Percentiles rank a stretch among this genome's conserved stretches.
These are phyloP conservation scores for Saccharomycopsis fibuligera DNA, from an alignment of 805 yeast species.

Conservation along the genomic window DNA sequence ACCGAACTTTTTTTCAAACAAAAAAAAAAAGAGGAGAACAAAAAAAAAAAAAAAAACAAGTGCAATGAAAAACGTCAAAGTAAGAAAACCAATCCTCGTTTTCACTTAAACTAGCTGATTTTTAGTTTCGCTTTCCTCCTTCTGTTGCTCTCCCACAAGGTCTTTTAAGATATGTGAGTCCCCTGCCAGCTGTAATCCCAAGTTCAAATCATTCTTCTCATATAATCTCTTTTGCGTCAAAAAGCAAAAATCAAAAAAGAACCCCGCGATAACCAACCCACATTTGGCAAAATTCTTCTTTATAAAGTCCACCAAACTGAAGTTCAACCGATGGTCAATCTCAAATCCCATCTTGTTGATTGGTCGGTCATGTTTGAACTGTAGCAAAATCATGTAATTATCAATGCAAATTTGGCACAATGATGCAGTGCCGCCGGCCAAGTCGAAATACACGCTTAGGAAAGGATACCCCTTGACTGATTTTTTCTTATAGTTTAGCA, in stretches of 20 bases:
- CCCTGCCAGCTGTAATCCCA: not conserved
- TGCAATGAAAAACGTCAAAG: not conserved
- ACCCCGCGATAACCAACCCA: constrained; percentile 19
- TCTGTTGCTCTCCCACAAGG: not conserved
- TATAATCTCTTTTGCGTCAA: constrained; percentile 18
- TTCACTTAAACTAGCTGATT: not conserved
- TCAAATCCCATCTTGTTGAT: constrained; percentile 19
- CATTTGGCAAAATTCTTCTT: constrained; percentile 22
- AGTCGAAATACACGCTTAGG: constrained; percentile 14
- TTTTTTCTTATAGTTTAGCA: constrained; percentile 19
- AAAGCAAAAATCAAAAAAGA: constrained; percentile 20
- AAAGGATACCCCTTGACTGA: constrained; percentile 20
- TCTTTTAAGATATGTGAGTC: not conserved
- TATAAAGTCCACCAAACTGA: constrained; percentile 18
- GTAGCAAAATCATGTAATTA: constrained; percentile 15
- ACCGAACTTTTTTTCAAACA: not conserved
- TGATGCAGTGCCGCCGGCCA: constrained; percentile 17
- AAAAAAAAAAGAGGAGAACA: too few species aligned
- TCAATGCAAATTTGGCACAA: constrained; percentile 17
- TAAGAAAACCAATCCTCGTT: too few species aligned
- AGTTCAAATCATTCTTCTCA: constrained; percentile 6
- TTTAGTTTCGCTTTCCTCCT: not conserved
- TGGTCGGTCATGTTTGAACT: constrained; percentile 11
- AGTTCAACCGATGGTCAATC: constrained; percentile 18
- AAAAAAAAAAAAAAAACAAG: not conserved